Base-by-base conservation (phyloP, 2,329 filamentous ascomycete species). In the Alternaria burnsii region DNA sequence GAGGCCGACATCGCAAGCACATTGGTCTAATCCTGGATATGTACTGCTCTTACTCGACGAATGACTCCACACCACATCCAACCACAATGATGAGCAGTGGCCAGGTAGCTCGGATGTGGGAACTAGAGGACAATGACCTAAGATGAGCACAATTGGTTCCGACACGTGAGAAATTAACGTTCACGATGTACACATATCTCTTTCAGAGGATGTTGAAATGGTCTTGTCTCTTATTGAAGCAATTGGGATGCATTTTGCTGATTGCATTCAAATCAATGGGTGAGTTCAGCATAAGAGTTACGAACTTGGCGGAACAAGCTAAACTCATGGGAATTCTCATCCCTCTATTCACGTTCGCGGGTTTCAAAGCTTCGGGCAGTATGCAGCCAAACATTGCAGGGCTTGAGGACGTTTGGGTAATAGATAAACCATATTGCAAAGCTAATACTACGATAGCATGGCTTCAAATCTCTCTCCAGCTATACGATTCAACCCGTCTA, bases 401-500 rank as follows among this genome's bases (percentile, higher is more conserved):
- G n/a, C 24, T 16, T 52, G 1, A 8, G 6, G 16, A 8, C 24
- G 14, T 30, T 28, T 52, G 22, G 12, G 18, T 34, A 7, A 20
- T 30, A 50, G 8, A 34, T 8, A 16, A 36, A 18, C 4, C 18
- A 50, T 36, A 22, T 12, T 30, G 20, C 11, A 38, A 24, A 50
- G 30, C 46, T 50, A n/a, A 24, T 18, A 48, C 46, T 50, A 22
- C 5, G 3, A 50, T 38, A 34, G 10, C 9, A 50, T 36, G 11
- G 22, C 6, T 20, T 8, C 7, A 4, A 36, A 36, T 9, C 9
- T 26, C 11, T 20, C 18, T 20, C 7, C 22, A 16, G 9, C 30
- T 44, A 18, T 50, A n/a, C 16, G n/a, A 12, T 24, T 24, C 32
- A 36, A 18, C 16, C 16, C 20, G 36, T 22, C 63, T 55, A 75